A percentile compares a stretch with the other conserved stretches of the same genome.
These are phyloP conservation scores for Mycena indigotica DNA, from an alignment of 768 basidiomycete species.

Conservation along the genomic window DNA sequence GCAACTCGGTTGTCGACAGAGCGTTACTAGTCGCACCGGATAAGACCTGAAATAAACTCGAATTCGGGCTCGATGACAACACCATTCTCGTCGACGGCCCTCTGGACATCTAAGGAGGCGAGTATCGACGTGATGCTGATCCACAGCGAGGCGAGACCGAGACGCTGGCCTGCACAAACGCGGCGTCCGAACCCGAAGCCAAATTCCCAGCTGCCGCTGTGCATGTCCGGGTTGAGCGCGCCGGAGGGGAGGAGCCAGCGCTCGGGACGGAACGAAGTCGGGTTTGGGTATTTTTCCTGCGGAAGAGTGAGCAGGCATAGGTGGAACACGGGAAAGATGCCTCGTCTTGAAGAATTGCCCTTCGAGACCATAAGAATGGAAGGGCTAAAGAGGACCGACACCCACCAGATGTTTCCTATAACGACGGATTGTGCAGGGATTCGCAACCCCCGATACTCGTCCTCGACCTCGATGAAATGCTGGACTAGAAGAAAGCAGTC, in stretches of 20 bases:
- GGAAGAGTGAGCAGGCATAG: background rate
- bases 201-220: conserved; percentile 32
- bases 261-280: conserved; percentile 44
- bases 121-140: conserved; percentile 29
- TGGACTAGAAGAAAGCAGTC: conserved; percentile 27
- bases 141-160: conserved; percentile 32
- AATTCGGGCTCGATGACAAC: conserved; percentile 29
- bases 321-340: background rate
- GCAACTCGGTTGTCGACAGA: background rate
- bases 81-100: conserved; percentile 6
- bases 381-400: background rate
- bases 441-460: conserved; percentile 34
- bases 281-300: conserved; percentile 39
- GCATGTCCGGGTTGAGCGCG: conserved; percentile 27
- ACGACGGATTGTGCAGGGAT: conserved; percentile 37
- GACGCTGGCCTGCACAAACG: conserved; percentile 32
- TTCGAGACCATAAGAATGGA: conserved; percentile 13
- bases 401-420: conserved; percentile 37
- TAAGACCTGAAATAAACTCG: background rate
- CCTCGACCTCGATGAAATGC: conserved; percentile 32
- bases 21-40: too few relatives aligned
- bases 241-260: conserved; percentile 36
- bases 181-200: conserved; percentile 32
- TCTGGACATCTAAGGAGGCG: conserved; percentile 28
- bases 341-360: conserved; percentile 46